phyloP scores from a whole-genome alignment of 345 rosid genomes.

The Geranium rotundifolium region DNA sequence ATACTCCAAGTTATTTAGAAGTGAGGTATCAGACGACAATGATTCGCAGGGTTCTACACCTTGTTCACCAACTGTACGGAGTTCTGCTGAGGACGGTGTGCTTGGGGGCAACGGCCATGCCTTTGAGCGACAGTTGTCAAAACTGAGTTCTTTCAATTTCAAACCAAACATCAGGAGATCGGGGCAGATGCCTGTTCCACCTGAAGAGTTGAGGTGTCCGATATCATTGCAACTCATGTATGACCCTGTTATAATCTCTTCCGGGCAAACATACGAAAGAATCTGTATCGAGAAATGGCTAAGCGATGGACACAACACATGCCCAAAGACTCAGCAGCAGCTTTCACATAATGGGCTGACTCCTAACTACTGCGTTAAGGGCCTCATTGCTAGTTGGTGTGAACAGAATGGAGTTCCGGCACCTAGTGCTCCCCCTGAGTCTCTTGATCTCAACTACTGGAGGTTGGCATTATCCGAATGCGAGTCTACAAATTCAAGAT shows the following conservation, averaged over 20 bases:
- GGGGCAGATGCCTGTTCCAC: conserved; percentile 66
- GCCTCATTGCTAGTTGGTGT: conserved; percentile 93
- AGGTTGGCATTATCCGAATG: conserved; percentile 66
- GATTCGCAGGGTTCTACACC: conserved; percentile 91
- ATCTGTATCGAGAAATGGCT: conserved; percentile 98
- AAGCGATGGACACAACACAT: conserved; percentile 75
- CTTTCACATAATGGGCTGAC: conserved; percentile 73
- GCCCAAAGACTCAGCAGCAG: conserved; percentile 93
- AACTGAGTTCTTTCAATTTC: conserved; percentile 64
- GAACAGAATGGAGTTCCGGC: conserved; percentile 72
- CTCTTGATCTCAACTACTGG: conserved; percentile 85
- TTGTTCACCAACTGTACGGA: conserved; percentile 67
- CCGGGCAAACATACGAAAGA: conserved; percentile 96
- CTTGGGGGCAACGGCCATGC: conserved; percentile 29
- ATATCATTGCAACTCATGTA: conserved; percentile 94
- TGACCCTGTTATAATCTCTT: conserved; percentile 94
- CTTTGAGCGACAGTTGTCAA: conserved; percentile 77
- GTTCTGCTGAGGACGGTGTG: conserved; percentile 40
- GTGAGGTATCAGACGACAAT: conserved; percentile 68
- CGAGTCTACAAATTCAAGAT: conserved; percentile 55
- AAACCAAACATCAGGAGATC: conserved; percentile 44
- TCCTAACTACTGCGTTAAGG: conserved; percentile 96
- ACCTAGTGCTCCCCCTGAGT: conserved; percentile 72
- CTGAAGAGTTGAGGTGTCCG: conserved; percentile 95
- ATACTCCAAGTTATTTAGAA: conserved; percentile 88